A percentile compares a stretch with the other conserved stretches of the same genome.
These are phyloP conservation scores for Oligophagozyma castellii DNA, from an alignment of 1,139 yeast genomes.

Conservation along the genomic window DNA sequence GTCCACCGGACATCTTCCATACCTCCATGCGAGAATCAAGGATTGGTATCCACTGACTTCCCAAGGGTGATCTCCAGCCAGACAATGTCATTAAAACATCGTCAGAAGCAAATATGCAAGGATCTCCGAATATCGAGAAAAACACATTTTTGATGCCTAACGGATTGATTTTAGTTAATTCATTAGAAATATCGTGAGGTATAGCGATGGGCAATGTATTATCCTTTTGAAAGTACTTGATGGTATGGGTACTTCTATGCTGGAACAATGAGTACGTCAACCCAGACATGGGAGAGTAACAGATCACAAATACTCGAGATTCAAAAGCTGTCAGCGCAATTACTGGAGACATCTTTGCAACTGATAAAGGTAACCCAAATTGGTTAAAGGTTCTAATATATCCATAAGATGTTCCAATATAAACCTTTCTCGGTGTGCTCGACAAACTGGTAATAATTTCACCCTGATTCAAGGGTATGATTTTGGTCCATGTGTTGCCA, in stretches of 20 bases:
- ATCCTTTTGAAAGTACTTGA: conserved; percentile 24
- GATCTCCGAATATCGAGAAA: conserved; percentile 77
- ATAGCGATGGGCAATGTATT: conserved; percentile 17
- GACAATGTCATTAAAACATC: conserved; percentile 57
- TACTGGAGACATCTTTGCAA: conserved; percentile 41
- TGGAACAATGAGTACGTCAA: conserved; percentile 21
- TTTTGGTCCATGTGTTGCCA: conserved; percentile 30
- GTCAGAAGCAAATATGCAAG: conserved; percentile 70
- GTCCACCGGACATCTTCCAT: conserved; percentile 38
- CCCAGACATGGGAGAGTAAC: conserved; percentile 19
- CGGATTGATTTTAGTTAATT: conserved; percentile 17
- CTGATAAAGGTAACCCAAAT: conserved; percentile 40
- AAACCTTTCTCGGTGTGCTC: conserved; percentile 33
- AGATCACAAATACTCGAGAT: conserved; percentile 19
- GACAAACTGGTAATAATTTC: conserved; percentile 41
- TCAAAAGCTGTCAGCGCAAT: conserved; percentile 38
- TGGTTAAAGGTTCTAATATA: conserved; percentile 40
- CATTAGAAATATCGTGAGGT: conserved; percentile 8
- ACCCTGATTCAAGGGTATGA: conserved; percentile 26
- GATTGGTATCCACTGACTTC: conserved; percentile 83
- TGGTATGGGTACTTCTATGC: conserved; percentile 17
- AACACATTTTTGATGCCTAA: conserved; percentile 49
- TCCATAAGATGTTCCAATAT: conserved; percentile 45
- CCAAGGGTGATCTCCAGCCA: conserved; percentile 65
- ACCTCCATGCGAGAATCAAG: conserved; percentile 42